Evolutionary conservation across 2,329 filamentous ascomycete species (phyloP).

Genomic region (Dactylellina drechsleri): DNA sequence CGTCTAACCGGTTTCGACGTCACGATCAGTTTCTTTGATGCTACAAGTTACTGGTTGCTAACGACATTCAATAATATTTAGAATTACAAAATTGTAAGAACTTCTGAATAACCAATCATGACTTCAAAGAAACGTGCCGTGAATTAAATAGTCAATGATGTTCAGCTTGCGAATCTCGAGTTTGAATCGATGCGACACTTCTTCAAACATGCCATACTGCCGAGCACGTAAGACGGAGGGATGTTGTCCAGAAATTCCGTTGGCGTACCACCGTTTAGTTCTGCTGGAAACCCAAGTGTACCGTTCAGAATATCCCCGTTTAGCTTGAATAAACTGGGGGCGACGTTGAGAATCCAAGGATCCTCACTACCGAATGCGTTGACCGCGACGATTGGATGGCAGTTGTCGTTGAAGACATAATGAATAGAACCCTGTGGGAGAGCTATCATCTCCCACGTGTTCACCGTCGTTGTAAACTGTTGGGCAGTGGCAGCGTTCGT

Average conservation of each 20-base stretch:
- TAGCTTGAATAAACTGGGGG: slow-evolving; percentile 28
- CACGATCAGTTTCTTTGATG: no score
- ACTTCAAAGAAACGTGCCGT: no score
- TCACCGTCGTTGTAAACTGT: slow-evolving; percentile 28
- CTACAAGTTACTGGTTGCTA: no score
- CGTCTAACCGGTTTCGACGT: no score
- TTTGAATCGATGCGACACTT: slow-evolving; percentile 21
- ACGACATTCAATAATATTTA: no score
- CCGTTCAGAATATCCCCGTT: slow-evolving; percentile 29
- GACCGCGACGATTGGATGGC: slow-evolving; percentile 28
- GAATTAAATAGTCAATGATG: no score
- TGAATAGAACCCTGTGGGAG: slow-evolving; percentile 32
- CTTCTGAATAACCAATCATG: no score
- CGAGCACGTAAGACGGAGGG: slow-evolving; percentile 29
- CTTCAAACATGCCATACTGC: slow-evolving; percentile 31
- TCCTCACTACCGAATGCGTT: slow-evolving; percentile 36
- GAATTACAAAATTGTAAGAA: no score
- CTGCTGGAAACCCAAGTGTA: slow-evolving; percentile 18
- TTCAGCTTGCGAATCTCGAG: slow-evolving; percentile 22
- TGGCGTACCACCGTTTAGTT: slow-evolving; percentile 29
- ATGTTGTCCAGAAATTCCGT: slow-evolving; percentile 39
- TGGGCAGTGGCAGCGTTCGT: slow-evolving; percentile 18
- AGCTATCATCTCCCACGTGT: slow-evolving; percentile 29
- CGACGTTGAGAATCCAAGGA: slow-evolving; percentile 32
- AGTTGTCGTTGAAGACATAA: slow-evolving; percentile 37